phyloP scores from a whole-genome alignment of 805 yeast species.

The Pichia occidentalis region DNA sequence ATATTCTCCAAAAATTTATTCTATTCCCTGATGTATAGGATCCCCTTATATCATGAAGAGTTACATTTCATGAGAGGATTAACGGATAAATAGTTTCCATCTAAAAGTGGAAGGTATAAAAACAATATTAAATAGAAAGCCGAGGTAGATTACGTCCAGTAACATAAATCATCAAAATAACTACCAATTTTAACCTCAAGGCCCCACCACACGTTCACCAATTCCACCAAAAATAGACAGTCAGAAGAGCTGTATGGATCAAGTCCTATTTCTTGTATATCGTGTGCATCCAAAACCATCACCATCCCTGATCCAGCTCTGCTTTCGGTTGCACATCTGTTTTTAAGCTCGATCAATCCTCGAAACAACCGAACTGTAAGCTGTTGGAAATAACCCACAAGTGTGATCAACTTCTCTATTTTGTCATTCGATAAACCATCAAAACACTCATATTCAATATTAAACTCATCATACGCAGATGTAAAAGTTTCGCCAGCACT shows the following conservation, averaged over 20 bases:
- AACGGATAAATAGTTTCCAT: no score
- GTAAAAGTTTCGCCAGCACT: conserved; percentile 63
- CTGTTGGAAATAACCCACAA: conserved; percentile 48
- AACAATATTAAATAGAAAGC: background rate
- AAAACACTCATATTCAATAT: conserved; percentile 30
- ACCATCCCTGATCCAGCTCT: conserved; percentile 1
- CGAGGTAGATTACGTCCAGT: conserved; percentile 2
- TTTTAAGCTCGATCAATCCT: conserved; percentile 30
- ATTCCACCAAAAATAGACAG: conserved; percentile 35
- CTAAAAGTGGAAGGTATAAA: no score
- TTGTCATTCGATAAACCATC: conserved; percentile 20
- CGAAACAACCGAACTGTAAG: conserved; percentile 39
- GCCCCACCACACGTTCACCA: conserved; percentile 44
- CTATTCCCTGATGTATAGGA: no score
- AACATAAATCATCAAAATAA: conserved; percentile 30
- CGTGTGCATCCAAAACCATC: conserved; percentile 25
- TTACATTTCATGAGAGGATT: no score
- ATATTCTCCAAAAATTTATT: no score
- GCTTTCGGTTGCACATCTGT: conserved; percentile 27
- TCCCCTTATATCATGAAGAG: no score
- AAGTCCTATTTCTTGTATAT: conserved; percentile 50
- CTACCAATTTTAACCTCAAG: conserved; percentile 36
- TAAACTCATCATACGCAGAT: conserved; percentile 33
- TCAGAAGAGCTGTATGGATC: conserved; percentile 47
- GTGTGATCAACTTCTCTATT: conserved; percentile 22